Percentiles rank a stretch among this genome's conserved stretches.
Evolutionary conservation across 2,329 filamentous ascomycete species (phyloP).

Genomic region (Rutstroemia sp.): DNA sequence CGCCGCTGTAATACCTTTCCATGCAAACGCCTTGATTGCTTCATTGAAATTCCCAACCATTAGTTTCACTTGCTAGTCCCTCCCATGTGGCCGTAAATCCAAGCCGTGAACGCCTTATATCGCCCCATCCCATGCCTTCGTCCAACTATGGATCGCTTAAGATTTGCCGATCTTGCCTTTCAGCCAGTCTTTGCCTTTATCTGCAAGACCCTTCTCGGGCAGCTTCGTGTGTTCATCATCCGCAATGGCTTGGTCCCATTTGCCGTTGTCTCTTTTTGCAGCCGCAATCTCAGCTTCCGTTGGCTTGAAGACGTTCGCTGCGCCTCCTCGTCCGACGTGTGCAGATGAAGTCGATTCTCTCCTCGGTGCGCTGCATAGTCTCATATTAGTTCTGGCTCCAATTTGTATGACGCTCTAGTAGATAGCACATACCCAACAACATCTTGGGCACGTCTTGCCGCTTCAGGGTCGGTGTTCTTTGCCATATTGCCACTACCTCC

Average conservation of each 20-base stretch:
- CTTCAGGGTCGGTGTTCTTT: conserved; percentile 58
- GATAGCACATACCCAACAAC: conserved; percentile 54
- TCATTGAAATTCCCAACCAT: neutral
- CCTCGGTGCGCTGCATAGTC: conserved; percentile 29
- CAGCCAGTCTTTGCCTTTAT: conserved; percentile 44
- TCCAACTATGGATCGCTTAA: neutral
- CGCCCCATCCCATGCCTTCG: neutral
- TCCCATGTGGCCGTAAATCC: neutral
- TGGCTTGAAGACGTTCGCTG: conserved; percentile 59
- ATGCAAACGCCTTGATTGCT: neutral
- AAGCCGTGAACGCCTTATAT: conserved; percentile 6
- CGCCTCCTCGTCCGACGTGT: conserved; percentile 68
- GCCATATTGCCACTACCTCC: conserved; percentile 84
- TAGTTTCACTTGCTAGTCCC: no score
- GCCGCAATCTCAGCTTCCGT: conserved; percentile 28
- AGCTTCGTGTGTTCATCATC: conserved; percentile 15
- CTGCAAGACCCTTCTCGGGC: conserved; percentile 34
- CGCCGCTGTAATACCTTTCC: neutral
- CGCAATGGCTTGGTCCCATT: conserved; percentile 24
- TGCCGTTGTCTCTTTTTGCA: conserved; percentile 26
- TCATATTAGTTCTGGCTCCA: neutral
- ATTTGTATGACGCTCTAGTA: neutral
- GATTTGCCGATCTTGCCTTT: conserved; percentile 2
- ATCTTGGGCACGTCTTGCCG: conserved; percentile 76
- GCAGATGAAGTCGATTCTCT: conserved; percentile 50